Conservation (phyloP, 73 alveolate species). For the Effrenium voratum region DNA sequence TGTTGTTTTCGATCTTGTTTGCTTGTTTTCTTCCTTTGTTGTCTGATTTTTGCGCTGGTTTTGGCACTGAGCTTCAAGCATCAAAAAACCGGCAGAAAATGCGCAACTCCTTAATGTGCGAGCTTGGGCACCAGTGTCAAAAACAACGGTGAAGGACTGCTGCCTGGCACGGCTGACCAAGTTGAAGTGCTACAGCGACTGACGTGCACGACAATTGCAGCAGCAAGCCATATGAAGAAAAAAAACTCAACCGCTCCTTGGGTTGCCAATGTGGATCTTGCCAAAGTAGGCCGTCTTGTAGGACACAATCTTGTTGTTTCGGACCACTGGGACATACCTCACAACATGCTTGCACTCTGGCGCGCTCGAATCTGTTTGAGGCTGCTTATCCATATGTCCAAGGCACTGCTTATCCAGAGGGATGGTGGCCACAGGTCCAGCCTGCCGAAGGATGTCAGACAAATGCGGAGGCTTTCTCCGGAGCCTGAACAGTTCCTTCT, state of each 20-base stretch:
- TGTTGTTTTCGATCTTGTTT: too few relatives aligned
- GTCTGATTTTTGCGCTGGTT: too few relatives aligned
- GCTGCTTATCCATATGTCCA: too few relatives aligned
- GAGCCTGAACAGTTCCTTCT: constrained; percentile 59
- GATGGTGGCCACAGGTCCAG: constrained; percentile 72
- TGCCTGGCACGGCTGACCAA: constrained; percentile 12
- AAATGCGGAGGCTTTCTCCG: not conserved
- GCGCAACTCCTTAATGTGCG: not conserved
- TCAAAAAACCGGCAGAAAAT: too few relatives aligned
- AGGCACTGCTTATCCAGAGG: constrained; percentile 80
- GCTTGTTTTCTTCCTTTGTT: too few relatives aligned
- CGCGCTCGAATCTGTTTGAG: too few relatives aligned
- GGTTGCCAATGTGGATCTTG: constrained; percentile 68
- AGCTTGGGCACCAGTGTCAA: constrained; percentile 45
- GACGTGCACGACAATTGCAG: not conserved
- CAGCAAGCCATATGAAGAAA: not conserved
- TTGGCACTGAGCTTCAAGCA: too few relatives aligned
- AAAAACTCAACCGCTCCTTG: constrained; percentile 3
- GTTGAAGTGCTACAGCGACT: not conserved
- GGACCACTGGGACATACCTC: constrained; percentile 87
- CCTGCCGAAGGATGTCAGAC: not conserved
- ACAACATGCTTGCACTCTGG: not conserved
- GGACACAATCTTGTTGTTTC: constrained; percentile 71
- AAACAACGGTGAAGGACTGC: constrained; percentile 76
- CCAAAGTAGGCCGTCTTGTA: constrained; percentile 92